Percentiles rank a stretch among this genome's conserved stretches.
These are phyloP conservation scores for Gossypium turneri DNA, from an alignment of 345 rosid genomes.

Conservation along the genomic window DNA sequence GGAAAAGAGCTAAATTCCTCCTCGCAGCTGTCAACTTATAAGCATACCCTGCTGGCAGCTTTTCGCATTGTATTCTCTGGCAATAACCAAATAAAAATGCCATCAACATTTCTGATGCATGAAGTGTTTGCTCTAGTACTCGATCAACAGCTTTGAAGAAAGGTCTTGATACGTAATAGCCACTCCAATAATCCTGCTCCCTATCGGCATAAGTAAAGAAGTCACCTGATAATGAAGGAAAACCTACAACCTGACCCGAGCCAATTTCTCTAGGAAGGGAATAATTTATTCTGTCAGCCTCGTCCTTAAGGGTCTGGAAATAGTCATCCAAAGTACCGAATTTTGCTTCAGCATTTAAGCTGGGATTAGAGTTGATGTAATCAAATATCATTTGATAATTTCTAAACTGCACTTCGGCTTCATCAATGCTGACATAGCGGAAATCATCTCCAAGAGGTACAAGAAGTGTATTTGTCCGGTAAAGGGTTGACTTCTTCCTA, in stretches of 20 bases:
- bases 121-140: slow-evolving; percentile 83
- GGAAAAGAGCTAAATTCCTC: slow-evolving; percentile 96
- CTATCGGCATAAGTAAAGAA: slow-evolving; percentile 96
- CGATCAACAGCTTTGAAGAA: slow-evolving; percentile 98
- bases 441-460: slow-evolving; percentile 99
- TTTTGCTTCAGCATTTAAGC: slow-evolving; percentile 75
- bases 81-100: slow-evolving; percentile 83
- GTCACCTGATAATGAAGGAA: slow-evolving; percentile 96
- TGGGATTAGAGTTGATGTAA: slow-evolving; percentile 83
- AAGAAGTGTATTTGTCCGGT: slow-evolving; percentile 83
- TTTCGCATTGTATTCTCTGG: slow-evolving; percentile 83
- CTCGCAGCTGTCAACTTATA: slow-evolving; percentile 91
- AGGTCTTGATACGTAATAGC: slow-evolving; percentile 97
- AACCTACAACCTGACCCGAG: slow-evolving; percentile 70
- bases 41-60: slow-evolving; percentile 62
- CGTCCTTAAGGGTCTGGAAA: slow-evolving; percentile 69
- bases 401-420: slow-evolving; percentile 93
- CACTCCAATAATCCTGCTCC: slow-evolving; percentile 97
- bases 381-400: slow-evolving; percentile 89
- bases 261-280: slow-evolving; percentile 81
- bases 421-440: slow-evolving; percentile 69
- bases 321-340: slow-evolving; percentile 96
- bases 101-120: slow-evolving; percentile 87
- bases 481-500: slow-evolving; percentile 82
- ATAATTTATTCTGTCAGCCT: slow-evolving; percentile 80